Evolutionary conservation across 371 early-diverging fungal species (phyloP).

Genomic region (Polyrhizophydium stewartii): DNA sequence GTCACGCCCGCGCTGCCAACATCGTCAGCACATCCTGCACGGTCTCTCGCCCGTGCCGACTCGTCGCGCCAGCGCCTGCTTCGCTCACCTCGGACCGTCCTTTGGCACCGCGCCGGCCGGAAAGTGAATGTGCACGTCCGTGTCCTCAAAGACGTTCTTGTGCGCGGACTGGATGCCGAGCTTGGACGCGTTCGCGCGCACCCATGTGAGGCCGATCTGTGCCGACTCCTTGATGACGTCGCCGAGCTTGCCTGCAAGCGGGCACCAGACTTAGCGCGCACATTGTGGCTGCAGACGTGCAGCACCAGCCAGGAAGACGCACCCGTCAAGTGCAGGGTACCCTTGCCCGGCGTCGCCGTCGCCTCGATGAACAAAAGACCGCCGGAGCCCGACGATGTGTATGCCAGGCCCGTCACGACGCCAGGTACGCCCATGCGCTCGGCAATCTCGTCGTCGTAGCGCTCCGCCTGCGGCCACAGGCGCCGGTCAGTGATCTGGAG

Average conservation of each 20-base stretch:
- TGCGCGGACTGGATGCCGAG: constrained; percentile 46
- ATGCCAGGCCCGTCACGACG: constrained; percentile 79
- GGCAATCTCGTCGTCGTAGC: constrained; percentile 60
- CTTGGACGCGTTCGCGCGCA: constrained; percentile 63
- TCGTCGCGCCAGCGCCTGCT: not conserved
- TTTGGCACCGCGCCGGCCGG: constrained; percentile 81
- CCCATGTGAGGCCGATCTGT: constrained; percentile 75
- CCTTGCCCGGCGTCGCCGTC: constrained; percentile 70
- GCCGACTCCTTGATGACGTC: constrained; percentile 88
- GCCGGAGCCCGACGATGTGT: constrained; percentile 73
- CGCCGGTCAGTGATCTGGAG: not conserved
- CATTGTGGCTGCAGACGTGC: not conserved
- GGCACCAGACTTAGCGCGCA: constrained; percentile 11
- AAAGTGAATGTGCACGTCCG: constrained; percentile 79
- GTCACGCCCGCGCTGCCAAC: constrained; percentile 58
- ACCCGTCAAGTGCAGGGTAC: constrained; percentile 60
- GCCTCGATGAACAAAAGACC: constrained; percentile 77
- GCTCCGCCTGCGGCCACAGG: constrained; percentile 32
- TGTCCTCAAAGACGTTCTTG: constrained; percentile 44
- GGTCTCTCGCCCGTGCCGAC: constrained; percentile 23
- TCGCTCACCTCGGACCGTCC: constrained; percentile 65
- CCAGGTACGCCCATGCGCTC: constrained; percentile 62
- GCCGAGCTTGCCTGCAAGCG: constrained; percentile 64
- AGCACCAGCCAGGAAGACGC: not conserved
- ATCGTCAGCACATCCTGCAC: constrained; percentile 20